These are phyloP conservation scores for Calonectria pauciramosa DNA, from an alignment of 2,329 filamentous ascomycete species.

Conservation along the genomic window DNA sequence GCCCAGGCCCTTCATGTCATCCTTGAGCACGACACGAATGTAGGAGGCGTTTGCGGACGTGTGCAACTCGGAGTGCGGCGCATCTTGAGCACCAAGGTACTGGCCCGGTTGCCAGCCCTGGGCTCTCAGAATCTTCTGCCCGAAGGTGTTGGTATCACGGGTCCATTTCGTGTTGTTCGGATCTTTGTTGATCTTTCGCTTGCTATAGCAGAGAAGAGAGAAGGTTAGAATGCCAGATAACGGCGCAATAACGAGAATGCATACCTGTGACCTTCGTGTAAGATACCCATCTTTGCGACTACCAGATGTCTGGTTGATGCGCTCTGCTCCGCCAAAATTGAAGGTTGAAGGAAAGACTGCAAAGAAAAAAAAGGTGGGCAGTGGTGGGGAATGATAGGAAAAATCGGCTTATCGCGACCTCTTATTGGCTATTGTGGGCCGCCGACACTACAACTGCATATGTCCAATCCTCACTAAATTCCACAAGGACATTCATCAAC, in stretches of 20 bases:
- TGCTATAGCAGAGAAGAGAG: constrained; percentile 44
- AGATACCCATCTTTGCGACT: constrained; percentile 51
- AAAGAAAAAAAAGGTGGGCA: constrained; percentile 48
- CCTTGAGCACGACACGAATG: constrained; percentile 87
- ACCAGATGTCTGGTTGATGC: constrained; percentile 18
- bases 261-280: constrained; percentile 54
- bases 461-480: neutral
- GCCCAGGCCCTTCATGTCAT: constrained; percentile 91
- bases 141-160: constrained; percentile 84
- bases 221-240: neutral
- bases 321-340: constrained; percentile 22
- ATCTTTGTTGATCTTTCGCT: constrained; percentile 84
- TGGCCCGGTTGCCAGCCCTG: constrained; percentile 94
- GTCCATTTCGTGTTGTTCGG: constrained; percentile 98
- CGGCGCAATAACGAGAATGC: neutral
- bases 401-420: constrained; percentile 45
- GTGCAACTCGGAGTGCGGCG: constrained; percentile 81
- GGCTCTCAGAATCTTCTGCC: constrained; percentile 87
- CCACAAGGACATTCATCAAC: constrained; percentile 19
- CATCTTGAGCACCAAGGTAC: constrained; percentile 83
- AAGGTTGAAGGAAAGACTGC: constrained; percentile 25
- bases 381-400: constrained; percentile 45
- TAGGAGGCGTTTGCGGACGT: constrained; percentile 86
- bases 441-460: neutral
- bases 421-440: constrained; percentile 41